Evolutionary conservation across 495 filamentous ascomycete species (phyloP), one percentile per base, ranked within the genome.

Genomic region (Haplographium delicatum): DNA sequence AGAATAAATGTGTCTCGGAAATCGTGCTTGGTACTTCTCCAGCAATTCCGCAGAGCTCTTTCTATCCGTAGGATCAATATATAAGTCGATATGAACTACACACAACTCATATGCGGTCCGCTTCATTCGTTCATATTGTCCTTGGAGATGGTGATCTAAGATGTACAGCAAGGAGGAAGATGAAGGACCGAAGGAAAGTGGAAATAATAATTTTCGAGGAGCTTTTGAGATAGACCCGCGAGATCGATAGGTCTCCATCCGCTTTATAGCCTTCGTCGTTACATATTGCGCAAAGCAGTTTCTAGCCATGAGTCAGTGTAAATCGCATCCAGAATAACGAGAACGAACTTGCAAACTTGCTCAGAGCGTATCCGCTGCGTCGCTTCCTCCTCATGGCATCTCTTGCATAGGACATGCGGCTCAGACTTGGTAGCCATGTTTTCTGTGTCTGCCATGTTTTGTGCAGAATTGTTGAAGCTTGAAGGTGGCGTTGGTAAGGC

Each of bases 101-200:
- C 77, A 68, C 5, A 95, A 62, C 11, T 79, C 74, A 57, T 83
- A 95, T 2, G 81, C 78, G 13, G 76, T 70, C 27, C 78, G 68
- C 18, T 73, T 70, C 50, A 71, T 68, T n/a, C 72, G 71, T 39
- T 75, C 62, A 3, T 71, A 69, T 64, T 87, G 83, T 25, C 64
- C 69, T 52, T 79, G 68, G 28, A 89, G 65, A 59, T 89, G 87
- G 31, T 73, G 60, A 58, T 86, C 75, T 15, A 97, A 69, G 15
- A 96, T 72, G 60, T 90, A 78, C 24, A 97, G 66, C 19, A 98
- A 69, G 6, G 78, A 73, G n/a, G 82, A 74, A 0, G 91, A 96
- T 7, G 85, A 93, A 2, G 86, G 72, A 0, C 94, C 93, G 53
- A 89, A 81, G 1, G 90, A 96, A 3, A 96, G 58, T 1, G 89